phyloP scores from a whole-genome alignment of 2,329 filamentous ascomycete genomes.

The Dactylellina drechsleri region DNA sequence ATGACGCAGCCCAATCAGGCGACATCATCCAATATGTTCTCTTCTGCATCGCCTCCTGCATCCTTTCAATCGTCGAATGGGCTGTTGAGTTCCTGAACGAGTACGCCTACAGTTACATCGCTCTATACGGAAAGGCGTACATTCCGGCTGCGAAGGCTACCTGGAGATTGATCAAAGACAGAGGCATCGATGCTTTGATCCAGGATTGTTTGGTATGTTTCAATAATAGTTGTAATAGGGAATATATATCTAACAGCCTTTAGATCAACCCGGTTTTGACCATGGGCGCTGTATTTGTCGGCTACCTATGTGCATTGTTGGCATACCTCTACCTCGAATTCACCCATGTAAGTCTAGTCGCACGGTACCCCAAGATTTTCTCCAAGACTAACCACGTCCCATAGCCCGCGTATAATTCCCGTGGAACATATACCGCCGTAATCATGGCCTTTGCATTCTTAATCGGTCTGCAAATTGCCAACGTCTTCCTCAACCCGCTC shows the following conservation, averaged over 20 bases:
- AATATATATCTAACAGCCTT: slow-evolving; percentile 8
- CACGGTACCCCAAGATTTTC: slow-evolving; percentile 61
- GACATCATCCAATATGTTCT: slow-evolving; percentile 74
- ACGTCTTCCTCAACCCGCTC: slow-evolving; percentile 88
- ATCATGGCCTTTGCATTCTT: slow-evolving; percentile 87
- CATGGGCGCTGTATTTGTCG: slow-evolving; percentile 84
- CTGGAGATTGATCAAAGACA: slow-evolving; percentile 89
- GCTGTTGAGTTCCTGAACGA: slow-evolving; percentile 87
- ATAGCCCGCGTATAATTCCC: slow-evolving; percentile 31
- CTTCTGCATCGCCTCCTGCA: slow-evolving; percentile 79
- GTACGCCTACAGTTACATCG: slow-evolving; percentile 92
- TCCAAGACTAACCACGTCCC: neutral
- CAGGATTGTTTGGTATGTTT: slow-evolving; percentile 76
- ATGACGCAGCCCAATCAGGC: slow-evolving; percentile 72
- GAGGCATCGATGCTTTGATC: slow-evolving; percentile 87
- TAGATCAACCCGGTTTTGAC: slow-evolving; percentile 68
- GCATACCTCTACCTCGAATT: slow-evolving; percentile 88
- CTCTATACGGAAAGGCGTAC: slow-evolving; percentile 89
- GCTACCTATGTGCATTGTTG: slow-evolving; percentile 80
- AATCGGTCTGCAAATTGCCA: slow-evolving; percentile 87
- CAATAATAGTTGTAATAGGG: neutral
- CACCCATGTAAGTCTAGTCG: slow-evolving; percentile 81
- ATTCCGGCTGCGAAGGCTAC: slow-evolving; percentile 87
- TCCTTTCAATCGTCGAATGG: slow-evolving; percentile 84
- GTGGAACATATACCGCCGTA: slow-evolving; percentile 74